Evolutionary conservation across 192 early-diverging fungal genomes (phyloP).

Genomic region (Coemansia reversa): DNA sequence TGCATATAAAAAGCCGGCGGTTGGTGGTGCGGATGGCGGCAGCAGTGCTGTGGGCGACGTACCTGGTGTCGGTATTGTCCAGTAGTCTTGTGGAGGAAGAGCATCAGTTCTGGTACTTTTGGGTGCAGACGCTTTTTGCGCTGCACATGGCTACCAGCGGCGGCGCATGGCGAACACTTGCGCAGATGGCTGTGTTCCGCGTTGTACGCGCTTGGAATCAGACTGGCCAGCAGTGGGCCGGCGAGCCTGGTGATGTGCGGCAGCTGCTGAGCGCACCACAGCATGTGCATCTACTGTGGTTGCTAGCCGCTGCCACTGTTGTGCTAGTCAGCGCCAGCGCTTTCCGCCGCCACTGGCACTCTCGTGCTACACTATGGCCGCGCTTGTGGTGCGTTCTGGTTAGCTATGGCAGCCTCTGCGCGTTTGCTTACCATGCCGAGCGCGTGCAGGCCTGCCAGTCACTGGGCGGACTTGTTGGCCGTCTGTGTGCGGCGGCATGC

Average conservation of each 20-base stretch:
- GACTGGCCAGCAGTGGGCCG: conserved; percentile 48
- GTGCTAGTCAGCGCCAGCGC: conserved; percentile 13
- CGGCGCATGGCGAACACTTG: conserved; percentile 5
- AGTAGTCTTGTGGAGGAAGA: conserved; percentile 78
- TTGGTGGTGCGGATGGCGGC: conserved; percentile 22
- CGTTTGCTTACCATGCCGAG: conserved; percentile 44
- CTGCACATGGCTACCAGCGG: conserved; percentile 29
- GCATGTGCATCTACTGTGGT: conserved; percentile 26
- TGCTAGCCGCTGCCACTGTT: conserved; percentile 12
- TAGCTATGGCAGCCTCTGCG: conserved; percentile 16
- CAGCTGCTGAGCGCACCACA: conserved; percentile 23
- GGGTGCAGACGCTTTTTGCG: conserved; percentile 62
- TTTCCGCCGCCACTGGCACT: conserved; percentile 12
- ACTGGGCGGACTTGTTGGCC: conserved; percentile 9
- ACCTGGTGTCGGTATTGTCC: conserved; percentile 59
- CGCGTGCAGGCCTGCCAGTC: conserved; percentile 32
- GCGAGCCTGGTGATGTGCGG: conserved; percentile 36
- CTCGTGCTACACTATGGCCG: conserved; percentile 8
- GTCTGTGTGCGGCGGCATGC: conserved; percentile 13
- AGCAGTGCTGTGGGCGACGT: conserved; percentile 43
- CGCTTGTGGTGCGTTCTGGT: conserved; percentile 22
- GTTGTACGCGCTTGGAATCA: conserved; percentile 47
- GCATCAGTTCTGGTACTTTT: conserved; percentile 73
- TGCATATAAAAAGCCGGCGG: conserved; percentile 7
- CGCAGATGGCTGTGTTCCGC: conserved; percentile 47